Evolutionary conservation across 257 asterid genomes (phyloP).

Genomic region (Mentha longifolia): DNA sequence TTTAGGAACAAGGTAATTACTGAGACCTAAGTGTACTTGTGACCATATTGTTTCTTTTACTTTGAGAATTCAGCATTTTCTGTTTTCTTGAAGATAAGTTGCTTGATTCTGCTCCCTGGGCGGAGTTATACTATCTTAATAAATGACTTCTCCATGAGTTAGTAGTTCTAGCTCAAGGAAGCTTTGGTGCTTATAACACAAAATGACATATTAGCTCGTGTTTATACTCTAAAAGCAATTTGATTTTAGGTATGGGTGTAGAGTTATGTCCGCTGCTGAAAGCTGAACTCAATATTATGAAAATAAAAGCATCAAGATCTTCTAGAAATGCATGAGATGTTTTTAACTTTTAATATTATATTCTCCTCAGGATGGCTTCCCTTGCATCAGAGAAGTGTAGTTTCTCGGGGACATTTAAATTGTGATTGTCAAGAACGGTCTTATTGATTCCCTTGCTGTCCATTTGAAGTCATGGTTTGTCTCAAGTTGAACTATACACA

Average conservation of each 20-base stretch:
- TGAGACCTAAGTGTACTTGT: conserved; percentile 22
- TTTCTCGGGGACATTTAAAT: conserved; percentile 7
- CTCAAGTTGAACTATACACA: conserved; percentile 14
- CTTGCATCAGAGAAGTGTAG: conserved; percentile 20
- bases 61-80: conserved; percentile 25
- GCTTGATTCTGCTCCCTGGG: neutral
- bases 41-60: conserved; percentile 5
- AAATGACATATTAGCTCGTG: neutral
- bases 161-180: conserved; percentile 25
- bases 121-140: neutral
- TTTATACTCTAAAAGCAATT: conserved; percentile 23
- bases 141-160: neutral
- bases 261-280: conserved; percentile 9
- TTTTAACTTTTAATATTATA: neutral
- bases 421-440: conserved; percentile 22
- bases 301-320: neutral
- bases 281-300: conserved; percentile 6
- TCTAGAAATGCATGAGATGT: neutral
- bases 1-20: conserved; percentile 86
- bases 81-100: conserved; percentile 17
- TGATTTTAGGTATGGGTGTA: conserved; percentile 2
- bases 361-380: conserved; percentile 20
- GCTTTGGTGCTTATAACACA: conserved; percentile 12
- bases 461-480: conserved; percentile 20
- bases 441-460: neutral